phyloP scores from a whole-genome alignment of 768 basidiomycete species.

The Thelephora ganbajun region DNA sequence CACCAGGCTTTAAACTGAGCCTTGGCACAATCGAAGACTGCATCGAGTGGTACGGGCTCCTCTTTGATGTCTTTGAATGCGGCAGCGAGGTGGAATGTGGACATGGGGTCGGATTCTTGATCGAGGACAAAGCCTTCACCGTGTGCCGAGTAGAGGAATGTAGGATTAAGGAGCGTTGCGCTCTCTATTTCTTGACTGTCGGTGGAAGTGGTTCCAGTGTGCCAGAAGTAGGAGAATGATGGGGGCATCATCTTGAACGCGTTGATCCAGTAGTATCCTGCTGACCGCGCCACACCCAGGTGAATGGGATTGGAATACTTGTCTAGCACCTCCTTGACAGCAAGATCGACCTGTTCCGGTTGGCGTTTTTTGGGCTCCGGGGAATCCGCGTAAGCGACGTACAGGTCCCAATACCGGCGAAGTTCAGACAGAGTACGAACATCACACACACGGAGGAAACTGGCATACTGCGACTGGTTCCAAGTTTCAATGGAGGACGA shows the following conservation, averaged over 20 bases:
- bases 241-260: slow-evolving; percentile 8
- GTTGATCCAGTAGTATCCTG: slow-evolving; percentile 21
- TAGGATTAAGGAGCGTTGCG: slow-evolving; percentile 28
- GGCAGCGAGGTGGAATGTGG: slow-evolving; percentile 27
- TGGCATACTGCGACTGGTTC: slow-evolving; percentile 2
- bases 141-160: slow-evolving; percentile 26
- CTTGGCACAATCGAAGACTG: slow-evolving; percentile 17
- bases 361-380: slow-evolving; percentile 12
- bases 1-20: slow-evolving; percentile 25
- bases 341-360: slow-evolving; percentile 10
- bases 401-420: slow-evolving; percentile 12
- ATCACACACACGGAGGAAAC: not conserved
- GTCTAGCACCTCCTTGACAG: slow-evolving; percentile 7
- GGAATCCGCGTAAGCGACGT: slow-evolving; percentile 17
- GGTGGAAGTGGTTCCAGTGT: slow-evolving; percentile 24
- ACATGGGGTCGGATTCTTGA: slow-evolving; percentile 29
- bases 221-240: slow-evolving; percentile 24
- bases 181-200: slow-evolving; percentile 6
- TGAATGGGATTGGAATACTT: not conserved
- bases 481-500: slow-evolving; percentile 2
- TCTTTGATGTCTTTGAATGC: slow-evolving; percentile 9
- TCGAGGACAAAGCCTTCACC: slow-evolving; percentile 28
- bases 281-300: slow-evolving; percentile 15
- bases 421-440: slow-evolving; percentile 2
- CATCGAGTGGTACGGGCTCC: slow-evolving; percentile 7